These are phyloP conservation scores for Cladorrhinum samala DNA, from an alignment of 495 filamentous ascomycete species.

Conservation along the genomic window DNA sequence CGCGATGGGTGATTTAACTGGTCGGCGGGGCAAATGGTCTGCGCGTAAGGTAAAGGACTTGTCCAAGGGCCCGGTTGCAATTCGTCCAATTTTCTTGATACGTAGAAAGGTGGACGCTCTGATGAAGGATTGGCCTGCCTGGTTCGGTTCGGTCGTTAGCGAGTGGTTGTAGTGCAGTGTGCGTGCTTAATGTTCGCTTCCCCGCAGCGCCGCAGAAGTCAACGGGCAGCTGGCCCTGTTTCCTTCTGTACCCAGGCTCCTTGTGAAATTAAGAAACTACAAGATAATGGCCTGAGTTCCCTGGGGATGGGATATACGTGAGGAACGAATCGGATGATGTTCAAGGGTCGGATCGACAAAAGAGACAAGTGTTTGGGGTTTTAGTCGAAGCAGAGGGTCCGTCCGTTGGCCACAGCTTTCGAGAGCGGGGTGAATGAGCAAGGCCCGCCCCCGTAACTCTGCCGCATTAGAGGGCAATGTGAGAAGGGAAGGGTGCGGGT, in stretches of 20 bases:
- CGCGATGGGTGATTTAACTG: conserved; percentile 28
- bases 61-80: conserved; percentile 18
- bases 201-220: background rate
- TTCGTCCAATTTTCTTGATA: conserved; percentile 27
- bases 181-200: background rate
- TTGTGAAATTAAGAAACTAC: too few relatives aligned
- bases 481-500: too few relatives aligned
- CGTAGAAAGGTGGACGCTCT: conserved; percentile 7
- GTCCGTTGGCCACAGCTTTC: conserved; percentile 12
- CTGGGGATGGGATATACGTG: too few relatives aligned
- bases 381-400: background rate
- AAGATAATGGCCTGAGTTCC: too few relatives aligned
- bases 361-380: background rate
- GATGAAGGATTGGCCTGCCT: too few relatives aligned
- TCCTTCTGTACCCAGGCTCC: too few relatives aligned
- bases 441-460: too few relatives aligned
- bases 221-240: too few relatives aligned
- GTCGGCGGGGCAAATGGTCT: conserved; percentile 21
- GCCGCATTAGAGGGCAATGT: too few relatives aligned
- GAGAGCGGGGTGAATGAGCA: conserved; percentile 3
- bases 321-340: background rate
- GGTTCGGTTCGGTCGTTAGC: background rate
- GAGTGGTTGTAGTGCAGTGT: conserved; percentile 1
- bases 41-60: conserved; percentile 23
- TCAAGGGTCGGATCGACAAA: conserved; percentile 1